A percentile compares a stretch with the other conserved stretches of the same genome.
Evolutionary conservation across 768 basidiomycete species (phyloP).

Genomic region (Sarcomyxa edulis): DNA sequence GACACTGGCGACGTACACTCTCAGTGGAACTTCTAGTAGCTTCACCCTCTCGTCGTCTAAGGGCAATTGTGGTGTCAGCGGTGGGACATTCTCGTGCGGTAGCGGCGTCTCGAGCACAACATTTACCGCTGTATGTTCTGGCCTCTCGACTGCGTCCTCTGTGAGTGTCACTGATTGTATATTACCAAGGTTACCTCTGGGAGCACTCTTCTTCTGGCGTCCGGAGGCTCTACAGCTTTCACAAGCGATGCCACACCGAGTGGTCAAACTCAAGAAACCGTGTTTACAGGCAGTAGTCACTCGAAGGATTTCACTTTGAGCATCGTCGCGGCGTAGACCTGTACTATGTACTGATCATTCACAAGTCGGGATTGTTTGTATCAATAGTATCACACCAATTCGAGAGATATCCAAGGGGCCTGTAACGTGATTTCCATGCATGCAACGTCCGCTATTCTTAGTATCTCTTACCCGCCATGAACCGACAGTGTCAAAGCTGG

Average conservation of each 20-base stretch:
- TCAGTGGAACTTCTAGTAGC: slow-evolving; percentile 39
- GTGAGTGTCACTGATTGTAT: slow-evolving; percentile 3
- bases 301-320: slow-evolving; percentile 30
- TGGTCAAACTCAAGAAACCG: slow-evolving; percentile 36
- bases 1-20: slow-evolving; percentile 50
- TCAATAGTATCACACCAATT: no score
- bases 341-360: no score
- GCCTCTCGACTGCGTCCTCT: slow-evolving; percentile 1
- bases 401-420: no score
- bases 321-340: slow-evolving; percentile 27
- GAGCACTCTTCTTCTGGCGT: slow-evolving; percentile 41
- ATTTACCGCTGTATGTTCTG: slow-evolving; percentile 46
- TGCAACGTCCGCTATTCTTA: no score
- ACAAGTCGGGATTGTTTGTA: no score
- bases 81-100: slow-evolving; percentile 43
- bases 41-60: slow-evolving; percentile 59
- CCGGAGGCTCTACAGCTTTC: slow-evolving; percentile 43
- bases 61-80: slow-evolving; percentile 48
- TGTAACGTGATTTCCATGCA: no score
- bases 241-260: slow-evolving; percentile 48
- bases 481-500: no score
- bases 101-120: slow-evolving; percentile 40
- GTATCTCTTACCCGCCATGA: no score
- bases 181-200: slow-evolving; percentile 45
- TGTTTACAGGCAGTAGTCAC: slow-evolving; percentile 30